phyloP scores from a whole-genome alignment of 345 rosid genomes.

The Diplotaxis tenuifolia region DNA sequence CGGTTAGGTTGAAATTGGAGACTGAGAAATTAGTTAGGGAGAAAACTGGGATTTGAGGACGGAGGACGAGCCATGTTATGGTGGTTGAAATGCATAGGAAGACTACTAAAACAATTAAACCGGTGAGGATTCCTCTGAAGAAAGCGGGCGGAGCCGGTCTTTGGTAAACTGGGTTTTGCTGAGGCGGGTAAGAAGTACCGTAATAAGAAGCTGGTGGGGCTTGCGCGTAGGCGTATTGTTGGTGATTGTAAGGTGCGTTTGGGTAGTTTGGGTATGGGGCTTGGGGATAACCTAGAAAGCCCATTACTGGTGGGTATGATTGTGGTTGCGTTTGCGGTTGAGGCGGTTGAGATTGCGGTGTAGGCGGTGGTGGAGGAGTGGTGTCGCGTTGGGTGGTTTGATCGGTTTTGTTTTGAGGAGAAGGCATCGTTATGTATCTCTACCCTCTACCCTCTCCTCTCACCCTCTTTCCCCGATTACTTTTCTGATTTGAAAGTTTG shows the following conservation, averaged over 20 bases:
- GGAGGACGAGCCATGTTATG: slow-evolving; percentile 36
- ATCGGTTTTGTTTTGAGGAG: slow-evolving; percentile 36
- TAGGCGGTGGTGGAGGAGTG: slow-evolving; percentile 26
- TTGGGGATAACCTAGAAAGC: slow-evolving; percentile 31
- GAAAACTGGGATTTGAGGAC: slow-evolving; percentile 39
- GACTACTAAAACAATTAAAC: slow-evolving; percentile 36
- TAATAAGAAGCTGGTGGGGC: slow-evolving; percentile 50
- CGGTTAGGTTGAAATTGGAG: slow-evolving; percentile 35
- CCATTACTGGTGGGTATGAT: slow-evolving; percentile 35
- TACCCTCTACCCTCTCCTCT: slow-evolving; percentile 14
- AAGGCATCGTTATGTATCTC: slow-evolving; percentile 26
- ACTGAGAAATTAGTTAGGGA: slow-evolving; percentile 33
- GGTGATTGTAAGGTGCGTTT: slow-evolving; percentile 20
- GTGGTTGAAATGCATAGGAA: slow-evolving; percentile 37
- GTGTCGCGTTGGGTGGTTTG: slow-evolving; percentile 33
- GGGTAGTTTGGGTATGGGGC: slow-evolving; percentile 32
- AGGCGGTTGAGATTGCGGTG: slow-evolving; percentile 13
- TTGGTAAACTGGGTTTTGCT: slow-evolving; percentile 18
- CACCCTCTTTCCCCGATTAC: background rate
- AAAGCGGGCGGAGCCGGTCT: slow-evolving; percentile 32
- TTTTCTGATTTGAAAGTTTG: background rate
- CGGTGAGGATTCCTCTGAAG: slow-evolving; percentile 41
- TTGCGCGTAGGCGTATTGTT: slow-evolving; percentile 30
- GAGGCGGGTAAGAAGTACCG: slow-evolving; percentile 27
- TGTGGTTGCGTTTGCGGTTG: slow-evolving; percentile 7